phyloP scores from a whole-genome alignment of 1,284 basidiomycete species.

The Heterobasidion parviporum region DNA sequence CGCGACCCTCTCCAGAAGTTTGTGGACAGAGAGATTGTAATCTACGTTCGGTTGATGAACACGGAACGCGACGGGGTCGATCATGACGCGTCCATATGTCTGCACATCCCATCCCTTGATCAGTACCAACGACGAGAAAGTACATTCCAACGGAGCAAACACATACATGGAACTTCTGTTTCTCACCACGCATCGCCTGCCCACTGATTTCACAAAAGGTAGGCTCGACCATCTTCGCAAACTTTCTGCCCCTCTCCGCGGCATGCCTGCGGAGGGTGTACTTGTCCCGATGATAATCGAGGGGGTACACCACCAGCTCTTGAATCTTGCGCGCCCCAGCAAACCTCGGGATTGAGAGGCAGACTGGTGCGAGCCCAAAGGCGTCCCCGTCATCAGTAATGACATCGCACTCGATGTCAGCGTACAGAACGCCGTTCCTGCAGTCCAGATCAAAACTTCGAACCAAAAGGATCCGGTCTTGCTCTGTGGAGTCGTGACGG shows the following conservation, averaged over 20 bases:
- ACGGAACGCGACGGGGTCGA: constrained; percentile 18
- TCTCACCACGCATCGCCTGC: constrained; percentile 9
- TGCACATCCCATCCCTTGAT: constrained; percentile 4
- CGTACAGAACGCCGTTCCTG: constrained; percentile 6
- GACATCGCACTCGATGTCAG: constrained; percentile 15
- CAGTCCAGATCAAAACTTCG: constrained; percentile 1
- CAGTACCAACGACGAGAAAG: background rate
- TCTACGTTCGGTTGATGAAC: constrained; percentile 13
- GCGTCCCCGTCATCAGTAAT: constrained; percentile 17
- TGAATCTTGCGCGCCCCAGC: constrained; percentile 14
- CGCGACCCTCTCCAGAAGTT: constrained; percentile 9
- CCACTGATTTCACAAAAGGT: constrained; percentile 15
- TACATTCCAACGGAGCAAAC: background rate
- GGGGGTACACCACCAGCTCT: constrained; percentile 17
- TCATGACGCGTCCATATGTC: constrained; percentile 22
- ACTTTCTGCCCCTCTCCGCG: constrained; percentile 13
- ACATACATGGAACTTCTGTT: constrained; percentile 8
- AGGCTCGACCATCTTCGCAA: constrained; percentile 9
- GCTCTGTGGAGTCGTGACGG: constrained; percentile 16
- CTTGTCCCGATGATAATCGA: background rate
- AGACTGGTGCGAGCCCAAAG: constrained; percentile 17
- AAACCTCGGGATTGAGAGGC: constrained; percentile 15
- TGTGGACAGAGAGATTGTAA: constrained; percentile 13
- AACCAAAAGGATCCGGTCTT: constrained; percentile 9
- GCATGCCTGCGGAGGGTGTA: constrained; percentile 6